Base-by-base conservation (phyloP, 2,329 filamentous ascomycete species). In the Penicillium sp. region DNA sequence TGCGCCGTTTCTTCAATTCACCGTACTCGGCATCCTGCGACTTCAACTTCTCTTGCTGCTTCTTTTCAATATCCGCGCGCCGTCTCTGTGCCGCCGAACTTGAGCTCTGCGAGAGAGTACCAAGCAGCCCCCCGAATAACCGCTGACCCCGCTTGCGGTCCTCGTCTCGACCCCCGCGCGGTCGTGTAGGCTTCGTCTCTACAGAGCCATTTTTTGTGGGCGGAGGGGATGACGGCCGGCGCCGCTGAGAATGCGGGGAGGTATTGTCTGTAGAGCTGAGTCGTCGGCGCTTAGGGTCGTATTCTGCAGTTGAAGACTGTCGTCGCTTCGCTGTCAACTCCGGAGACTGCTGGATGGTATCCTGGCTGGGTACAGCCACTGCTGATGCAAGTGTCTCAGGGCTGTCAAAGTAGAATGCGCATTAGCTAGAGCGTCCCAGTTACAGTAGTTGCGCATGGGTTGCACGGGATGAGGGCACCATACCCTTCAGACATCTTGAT, bases 91-190 rank as follows among this genome's bases (percentile, higher is more conserved):
- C 78, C 80, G 83, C 61, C 76, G 80, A 77, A 69, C 79, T 82
- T 68, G 81, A 82, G 65, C 82, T 86, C 75, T 93, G 89, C 72
- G 87, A 91, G 57, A 96, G 80, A 37, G 88, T 90, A 70, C 82
- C 89, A 56, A 94, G 78, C 54, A 95, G 76, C 35, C 87, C 89
- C 58, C 93, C 92, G 69, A 97, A 97, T 57, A 97, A 80, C 50
- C 93, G 84, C 72, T 89, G 88, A 23, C 90, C 89, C 37, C 93
- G 87, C 70, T 89, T 91, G 72, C 87, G 90, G 70, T 97, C 93
- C 66, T 95, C 89, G 54, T 86, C 78, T 29, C 79, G 75, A 49
- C 80, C 74, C 53, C 70, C 77, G 56, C 64, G 47, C 9, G 29
- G 59, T 27, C 56, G 54, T n/a, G 57, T 46, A 27, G 59, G 58